A percentile compares a stretch with the other conserved stretches of the same genome.
These are phyloP conservation scores for Microthyrium microscopicum DNA, from an alignment of 2,329 filamentous ascomycete species.

Conservation along the genomic window DNA sequence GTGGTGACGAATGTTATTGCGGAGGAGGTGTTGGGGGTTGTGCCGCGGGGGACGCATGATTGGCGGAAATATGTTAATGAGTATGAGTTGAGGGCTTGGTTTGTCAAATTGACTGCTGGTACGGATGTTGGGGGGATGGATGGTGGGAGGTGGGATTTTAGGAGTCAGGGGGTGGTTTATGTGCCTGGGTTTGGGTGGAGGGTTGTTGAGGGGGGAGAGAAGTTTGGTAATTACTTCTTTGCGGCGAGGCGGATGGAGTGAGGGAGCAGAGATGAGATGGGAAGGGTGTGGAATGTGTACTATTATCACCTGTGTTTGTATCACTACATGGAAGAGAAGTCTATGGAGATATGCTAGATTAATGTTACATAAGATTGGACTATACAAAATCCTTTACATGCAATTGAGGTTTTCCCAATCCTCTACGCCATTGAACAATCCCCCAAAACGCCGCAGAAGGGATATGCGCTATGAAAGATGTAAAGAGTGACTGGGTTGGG, in stretches of 20 bases:
- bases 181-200: conserved; percentile 83
- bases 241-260: conserved; percentile 65
- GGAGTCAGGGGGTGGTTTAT: conserved; percentile 71
- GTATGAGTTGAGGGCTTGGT: conserved; percentile 46
- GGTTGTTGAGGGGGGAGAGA: conserved; percentile 64
- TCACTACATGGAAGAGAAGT: too few relatives aligned
- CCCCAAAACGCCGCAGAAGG: too few relatives aligned
- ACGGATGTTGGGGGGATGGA: conserved; percentile 18
- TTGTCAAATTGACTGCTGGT: conserved; percentile 22
- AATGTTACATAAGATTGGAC: too few relatives aligned
- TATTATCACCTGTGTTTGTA: too few relatives aligned
- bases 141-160: conserved; percentile 48
- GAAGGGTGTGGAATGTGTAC: too few relatives aligned
- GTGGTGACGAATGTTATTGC: conserved; percentile 83
- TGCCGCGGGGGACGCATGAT: conserved; percentile 85
- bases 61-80: conserved; percentile 94
- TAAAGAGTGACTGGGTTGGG: too few relatives aligned
- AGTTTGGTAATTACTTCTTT: conserved; percentile 92
- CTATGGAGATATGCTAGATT: too few relatives aligned
- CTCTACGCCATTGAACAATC: too few relatives aligned
- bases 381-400: too few relatives aligned
- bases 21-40: conserved; percentile 72
- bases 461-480: too few relatives aligned
- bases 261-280: too few relatives aligned
- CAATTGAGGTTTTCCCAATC: too few relatives aligned